Conservation (phyloP, 768 basidiomycete species). For the Trametes punicea region DNA sequence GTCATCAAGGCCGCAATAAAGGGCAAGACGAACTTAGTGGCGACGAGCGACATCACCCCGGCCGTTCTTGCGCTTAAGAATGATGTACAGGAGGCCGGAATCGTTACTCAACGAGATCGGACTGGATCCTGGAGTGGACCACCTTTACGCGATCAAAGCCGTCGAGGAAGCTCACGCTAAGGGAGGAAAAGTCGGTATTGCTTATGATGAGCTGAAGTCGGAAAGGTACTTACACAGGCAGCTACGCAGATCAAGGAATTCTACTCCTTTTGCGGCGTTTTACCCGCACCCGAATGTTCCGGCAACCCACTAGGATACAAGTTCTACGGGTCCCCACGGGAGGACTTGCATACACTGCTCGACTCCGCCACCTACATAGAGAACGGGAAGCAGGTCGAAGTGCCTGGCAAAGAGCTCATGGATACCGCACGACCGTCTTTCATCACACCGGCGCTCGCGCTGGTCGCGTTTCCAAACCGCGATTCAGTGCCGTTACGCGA, state of each 20-base stretch:
- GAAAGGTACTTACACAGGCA: background rate
- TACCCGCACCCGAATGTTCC: conserved; percentile 87
- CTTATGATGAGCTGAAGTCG: too few relatives aligned
- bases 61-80: conserved; percentile 85
- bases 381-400: conserved; percentile 56
- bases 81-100: conserved; percentile 80
- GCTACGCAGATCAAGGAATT: conserved; percentile 74
- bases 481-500: conserved; percentile 89
- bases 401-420: conserved; percentile 87
- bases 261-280: conserved; percentile 93
- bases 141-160: conserved; percentile 90
- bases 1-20: conserved; percentile 92
- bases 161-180: conserved; percentile 91
- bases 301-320: conserved; percentile 98
- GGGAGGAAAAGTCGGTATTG: conserved; percentile 74
- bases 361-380: conserved; percentile 84
- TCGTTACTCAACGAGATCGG: conserved; percentile 98
- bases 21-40: conserved; percentile 89
- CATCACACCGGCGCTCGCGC: conserved; percentile 94
- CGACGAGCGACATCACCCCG: conserved; percentile 94
- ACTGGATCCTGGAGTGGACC: conserved; percentile 93
- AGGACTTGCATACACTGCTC: conserved; percentile 90
- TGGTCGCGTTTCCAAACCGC: conserved; percentile 96
- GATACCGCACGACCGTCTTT: conserved; percentile 86
- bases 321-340: conserved; percentile 97